Evolutionary conservation across 768 basidiomycete species (phyloP), one percentile per base, ranked within the genome.

Genomic region (Jaapia argillacea): DNA sequence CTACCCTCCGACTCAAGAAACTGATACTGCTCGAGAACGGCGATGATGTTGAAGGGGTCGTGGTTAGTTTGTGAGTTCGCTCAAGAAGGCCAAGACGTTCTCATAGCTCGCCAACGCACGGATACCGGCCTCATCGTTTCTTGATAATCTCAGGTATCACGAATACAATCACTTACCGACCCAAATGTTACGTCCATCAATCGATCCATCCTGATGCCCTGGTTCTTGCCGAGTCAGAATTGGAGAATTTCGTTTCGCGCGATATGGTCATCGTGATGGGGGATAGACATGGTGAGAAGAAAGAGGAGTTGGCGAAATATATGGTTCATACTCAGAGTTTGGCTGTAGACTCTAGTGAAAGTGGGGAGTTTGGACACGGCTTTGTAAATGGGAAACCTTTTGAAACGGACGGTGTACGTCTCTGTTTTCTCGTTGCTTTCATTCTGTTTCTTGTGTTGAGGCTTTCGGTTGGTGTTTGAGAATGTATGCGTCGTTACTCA

Each of bases 361-460:
- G n/a, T n/a, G 59, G 2, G 92, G 90, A 1, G n/a, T n/a, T 59
- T 2, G 92, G 90, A 1, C 79, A 86, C 49, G 78, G 71, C 3
- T 94, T 97, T 59, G 68, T 94, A 55, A 94, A 97, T 52, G 93
- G 93, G n/a, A 90, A 81, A 54, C 74, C 85, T 57, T 69, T 78
- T 41, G 60, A 72, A 7, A 58, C 89, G 39, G 71, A 75, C 49
- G 40, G 45, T 42, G 43, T 54, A 26, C 24, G 51, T 41, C 27
- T 27, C 4, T 35, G 10, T 38, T 38, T 12, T 13, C 20, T 38
- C 37, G 37, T 6, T 22, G 22, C 26, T 6, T 12, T 27, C 24
- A 21, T 36, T 42, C 22, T n/a, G n/a, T n/a, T n/a, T n/a, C n/a
- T n/a, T n/a, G n/a, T n/a, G n/a, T 33, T 33, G 31, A n/a, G n/a